Evolutionary conservation across 2,329 filamentous ascomycete genomes (phyloP).

Genomic region (Paecilomyces variotii): DNA sequence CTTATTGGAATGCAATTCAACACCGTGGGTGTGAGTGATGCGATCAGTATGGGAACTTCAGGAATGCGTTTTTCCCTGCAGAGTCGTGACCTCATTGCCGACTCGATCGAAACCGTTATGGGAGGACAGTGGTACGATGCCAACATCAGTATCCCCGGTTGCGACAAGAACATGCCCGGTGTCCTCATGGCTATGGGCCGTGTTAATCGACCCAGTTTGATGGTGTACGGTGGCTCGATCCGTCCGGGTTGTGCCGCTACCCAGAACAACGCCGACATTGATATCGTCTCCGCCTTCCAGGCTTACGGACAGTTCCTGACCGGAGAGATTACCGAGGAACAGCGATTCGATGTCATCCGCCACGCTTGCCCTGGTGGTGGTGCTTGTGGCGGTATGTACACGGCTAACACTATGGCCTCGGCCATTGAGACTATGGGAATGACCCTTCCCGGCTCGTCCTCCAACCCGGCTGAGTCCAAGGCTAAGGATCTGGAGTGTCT

Average conservation of each 20-base stretch:
- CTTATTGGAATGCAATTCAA: constrained; percentile 96
- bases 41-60: constrained; percentile 94
- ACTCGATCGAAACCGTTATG: constrained; percentile 99
- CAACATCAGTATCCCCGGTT: constrained; percentile 93
- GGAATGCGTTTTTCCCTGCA: constrained; percentile 96
- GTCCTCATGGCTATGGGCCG: constrained; percentile 90
- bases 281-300: constrained; percentile 97
- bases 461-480: constrained; percentile 65
- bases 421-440: constrained; percentile 67
- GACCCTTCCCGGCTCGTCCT: constrained; percentile 75
- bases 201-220: constrained; percentile 86
- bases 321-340: constrained; percentile 81
- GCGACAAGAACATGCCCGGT: constrained; percentile 99
- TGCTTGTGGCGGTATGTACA: constrained; percentile 82
- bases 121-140: constrained; percentile 97
- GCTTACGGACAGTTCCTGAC: constrained; percentile 92
- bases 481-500: constrained; percentile 67
- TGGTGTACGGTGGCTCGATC: constrained; percentile 97
- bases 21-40: constrained; percentile 95
- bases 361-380: constrained; percentile 80
- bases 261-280: constrained; percentile 67
- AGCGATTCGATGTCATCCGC: constrained; percentile 89
- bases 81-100: constrained; percentile 91
- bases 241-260: constrained; percentile 75
- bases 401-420: constrained; percentile 68